Evolutionary conservation across 208 protist genomes (phyloP), one percentile per base, ranked within the genome.

Genomic region (Leishmania martiniquensis): DNA sequence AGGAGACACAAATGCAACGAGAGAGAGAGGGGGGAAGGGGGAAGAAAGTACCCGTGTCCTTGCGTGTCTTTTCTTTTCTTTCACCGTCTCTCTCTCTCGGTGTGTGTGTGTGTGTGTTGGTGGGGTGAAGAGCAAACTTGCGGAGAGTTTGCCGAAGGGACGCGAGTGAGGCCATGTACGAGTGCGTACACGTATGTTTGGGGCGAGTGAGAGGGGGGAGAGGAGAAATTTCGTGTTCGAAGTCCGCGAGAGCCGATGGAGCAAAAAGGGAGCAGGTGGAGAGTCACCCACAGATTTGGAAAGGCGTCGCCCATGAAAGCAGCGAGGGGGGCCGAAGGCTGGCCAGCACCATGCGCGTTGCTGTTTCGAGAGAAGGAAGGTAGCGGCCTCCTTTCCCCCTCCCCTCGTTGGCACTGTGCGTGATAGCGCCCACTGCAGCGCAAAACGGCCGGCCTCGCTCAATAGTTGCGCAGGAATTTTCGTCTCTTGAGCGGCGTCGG

Each of bases 91-190:
- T 34, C 32, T 39, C 22, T 37, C 6, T 37, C 22, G 0, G 57
- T 76, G 44, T 49, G 62, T 7, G 45, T 54, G 55, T 29, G 49
- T 72, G 45, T 54, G 55, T n/a, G n/a, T n/a, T n/a, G n/a, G n/a
- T n/a, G n/a, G n/a, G n/a, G n/a, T n/a, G n/a, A n/a, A n/a, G n/a
- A n/a, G n/a, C n/a, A n/a, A n/a, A n/a, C n/a, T n/a, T n/a, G n/a
- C n/a, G 63, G 22, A 17, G 25, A 68, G 5, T 1, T 34, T 44
- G 39, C 42, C n/a, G 63, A 68, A 25, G 32, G 13, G 25, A 65
- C 3, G 42, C 44, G 10, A n/a, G 10, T 39, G 32, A 0, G 42
- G 65, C 0, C 25, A 55, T 72, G 67, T 72, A 6, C 22, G n/a
- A 45, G 13, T 49, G 37, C 22, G 37, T 49, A 20, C 25, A 20